Evolutionary conservation across 1,284 basidiomycete genomes (phyloP), one percentile per base, ranked within the genome.

Genomic region (Fomitiporia mediterranea): DNA sequence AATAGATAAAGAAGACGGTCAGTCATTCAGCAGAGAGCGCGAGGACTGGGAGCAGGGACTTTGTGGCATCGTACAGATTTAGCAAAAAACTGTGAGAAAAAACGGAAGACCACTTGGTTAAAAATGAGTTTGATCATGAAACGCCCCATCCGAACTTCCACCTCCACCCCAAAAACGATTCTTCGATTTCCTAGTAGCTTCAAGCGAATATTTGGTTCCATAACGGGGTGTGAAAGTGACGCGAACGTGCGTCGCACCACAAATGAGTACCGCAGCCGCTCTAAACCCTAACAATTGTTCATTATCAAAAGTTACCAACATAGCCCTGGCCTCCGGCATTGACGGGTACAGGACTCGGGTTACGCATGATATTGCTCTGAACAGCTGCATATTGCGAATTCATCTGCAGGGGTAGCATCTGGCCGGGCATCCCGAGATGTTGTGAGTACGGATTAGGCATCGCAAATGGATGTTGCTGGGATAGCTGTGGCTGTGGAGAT

Each of bases 301-400:
- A 19, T 39, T 23, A 35, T 53, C 28, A 56, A 38, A 56, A 56
- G 39, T 80, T 80, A 65, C 70, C 72, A 72, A 82, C 79, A 68
- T 80, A 84, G 49, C 76, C 78, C 67, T 84, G 82, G 52, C 72
- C 73, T 23, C 66, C 69, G 21, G 42, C 67, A 53, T 74, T 65
- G 63, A 70, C 66, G 13, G 81, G 83, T 15, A 75, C 78, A 15
- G 87, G 86, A 65, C 84, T 89, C 5, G 86, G 79, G 67, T 89
- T 83, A 57, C 87, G 80, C 84, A 58, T 54, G 8, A 90, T 83
- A 56, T 89, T 84, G 63, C 84, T 88, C 65, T 89, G 86, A 81
- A 89, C 86, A n/a, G n/a, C n/a, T n/a, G 84, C 80, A 66, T 81
- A 86, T 56, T 79, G 74, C 30, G 70, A 65, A 63, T 71, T 69